These are phyloP conservation scores for Fusarium algeriense DNA, from an alignment of 2,329 filamentous ascomycete genomes.

Conservation along the genomic window DNA sequence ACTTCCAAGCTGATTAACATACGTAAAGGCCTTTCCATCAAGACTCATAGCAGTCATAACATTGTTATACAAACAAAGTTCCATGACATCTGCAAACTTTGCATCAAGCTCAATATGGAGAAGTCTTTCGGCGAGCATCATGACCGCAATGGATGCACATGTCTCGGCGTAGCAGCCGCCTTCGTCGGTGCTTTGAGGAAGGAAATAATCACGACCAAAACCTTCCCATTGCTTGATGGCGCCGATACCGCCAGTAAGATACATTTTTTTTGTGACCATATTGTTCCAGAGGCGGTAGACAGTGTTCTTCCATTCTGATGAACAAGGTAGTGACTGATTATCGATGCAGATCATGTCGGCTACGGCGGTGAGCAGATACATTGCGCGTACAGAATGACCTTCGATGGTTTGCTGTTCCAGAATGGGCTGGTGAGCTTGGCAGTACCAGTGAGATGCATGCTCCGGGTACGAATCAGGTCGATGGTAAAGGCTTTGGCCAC, in stretches of 20 bases:
- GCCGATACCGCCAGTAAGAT: slow-evolving; percentile 72
- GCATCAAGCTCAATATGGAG: slow-evolving; percentile 66
- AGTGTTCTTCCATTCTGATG: slow-evolving; percentile 54
- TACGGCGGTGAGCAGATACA: slow-evolving; percentile 70
- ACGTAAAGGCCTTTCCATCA: slow-evolving; percentile 70
- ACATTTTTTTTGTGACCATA: slow-evolving; percentile 70
- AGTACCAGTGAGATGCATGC: slow-evolving; percentile 60
- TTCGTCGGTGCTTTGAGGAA: slow-evolving; percentile 29
- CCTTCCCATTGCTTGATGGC: slow-evolving; percentile 52
- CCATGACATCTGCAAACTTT: slow-evolving; percentile 69
- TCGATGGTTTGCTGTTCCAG: slow-evolving; percentile 55
- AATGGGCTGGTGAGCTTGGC: slow-evolving; percentile 68
- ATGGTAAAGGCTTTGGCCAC: slow-evolving; percentile 62
- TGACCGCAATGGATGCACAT: slow-evolving; percentile 56
- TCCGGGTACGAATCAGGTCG: slow-evolving; percentile 62
- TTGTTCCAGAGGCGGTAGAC: slow-evolving; percentile 65
- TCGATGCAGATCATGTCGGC: slow-evolving; percentile 61
- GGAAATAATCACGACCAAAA: slow-evolving; percentile 38
- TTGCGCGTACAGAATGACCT: slow-evolving; percentile 70
- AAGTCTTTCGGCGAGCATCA: slow-evolving; percentile 70
- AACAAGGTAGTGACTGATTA: slow-evolving; percentile 23
- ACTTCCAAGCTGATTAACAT: slow-evolving; percentile 71
- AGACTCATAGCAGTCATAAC: slow-evolving; percentile 69
- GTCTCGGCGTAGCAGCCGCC: slow-evolving; percentile 34
- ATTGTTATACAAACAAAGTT: slow-evolving; percentile 71